These are phyloP conservation scores for Calonectria pseudoturangicola DNA, from an alignment of 2,329 filamentous ascomycete species.

Conservation along the genomic window DNA sequence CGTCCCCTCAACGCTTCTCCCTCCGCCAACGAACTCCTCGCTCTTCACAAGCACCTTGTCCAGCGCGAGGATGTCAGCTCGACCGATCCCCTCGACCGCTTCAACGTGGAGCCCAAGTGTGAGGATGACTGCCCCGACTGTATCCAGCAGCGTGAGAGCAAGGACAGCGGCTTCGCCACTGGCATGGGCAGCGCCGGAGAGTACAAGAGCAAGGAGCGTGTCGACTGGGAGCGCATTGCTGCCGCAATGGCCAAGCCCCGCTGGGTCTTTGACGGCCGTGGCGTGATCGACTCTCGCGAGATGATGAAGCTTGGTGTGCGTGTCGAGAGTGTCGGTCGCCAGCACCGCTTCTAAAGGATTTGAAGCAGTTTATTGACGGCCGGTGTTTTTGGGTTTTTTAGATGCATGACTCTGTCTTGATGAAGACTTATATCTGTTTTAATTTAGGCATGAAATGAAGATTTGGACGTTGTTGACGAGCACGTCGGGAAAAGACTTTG, in stretches of 20 bases:
- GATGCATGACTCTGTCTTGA: constrained; percentile 54
- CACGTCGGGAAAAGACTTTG: constrained; percentile 45
- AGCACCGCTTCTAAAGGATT: constrained; percentile 62
- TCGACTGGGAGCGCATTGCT: constrained; percentile 72
- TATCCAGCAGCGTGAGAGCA: constrained; percentile 62
- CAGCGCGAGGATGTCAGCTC: constrained; percentile 55
- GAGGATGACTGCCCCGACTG: constrained; percentile 70
- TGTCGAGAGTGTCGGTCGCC: constrained; percentile 72
- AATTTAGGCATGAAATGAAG: constrained; percentile 57
- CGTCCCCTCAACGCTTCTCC: constrained; percentile 65
- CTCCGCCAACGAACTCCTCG: constrained; percentile 67
- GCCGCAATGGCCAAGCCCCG: constrained; percentile 70
- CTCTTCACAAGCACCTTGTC: constrained; percentile 69
- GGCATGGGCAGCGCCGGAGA: constrained; percentile 66
- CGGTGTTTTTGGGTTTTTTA: constrained; percentile 53
- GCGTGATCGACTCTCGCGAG: constrained; percentile 69
- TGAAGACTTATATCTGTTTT: constrained; percentile 56
- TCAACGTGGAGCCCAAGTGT: constrained; percentile 67
- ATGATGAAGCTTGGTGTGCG: constrained; percentile 71
- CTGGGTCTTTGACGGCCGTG: constrained; percentile 75
- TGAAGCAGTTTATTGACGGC: constrained; percentile 42
- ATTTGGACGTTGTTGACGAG: constrained; percentile 53
- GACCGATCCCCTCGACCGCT: constrained; percentile 67
- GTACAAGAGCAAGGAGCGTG: constrained; percentile 66
- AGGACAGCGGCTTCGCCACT: constrained; percentile 62